Conservation (phyloP, 2,329 filamentous ascomycete species). For the Bipolaris gigantea region DNA sequence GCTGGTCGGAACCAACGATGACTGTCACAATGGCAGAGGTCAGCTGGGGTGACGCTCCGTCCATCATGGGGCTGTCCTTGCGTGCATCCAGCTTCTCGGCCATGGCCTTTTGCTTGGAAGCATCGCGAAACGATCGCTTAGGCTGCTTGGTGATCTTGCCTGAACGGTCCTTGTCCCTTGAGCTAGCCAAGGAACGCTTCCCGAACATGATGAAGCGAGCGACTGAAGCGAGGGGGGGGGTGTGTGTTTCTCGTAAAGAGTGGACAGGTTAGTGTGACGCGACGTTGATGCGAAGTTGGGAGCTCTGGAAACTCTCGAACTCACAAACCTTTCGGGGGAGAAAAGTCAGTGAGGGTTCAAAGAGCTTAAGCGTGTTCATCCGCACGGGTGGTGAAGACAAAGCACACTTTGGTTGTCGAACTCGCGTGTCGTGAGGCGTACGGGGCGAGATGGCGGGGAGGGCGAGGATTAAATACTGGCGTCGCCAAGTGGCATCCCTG, state of each 20-base stretch:
- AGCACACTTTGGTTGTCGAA: conserved; percentile 46
- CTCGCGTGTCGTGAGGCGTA: conserved; percentile 47
- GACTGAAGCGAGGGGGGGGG: conserved; percentile 43
- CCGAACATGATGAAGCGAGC: conserved; percentile 70
- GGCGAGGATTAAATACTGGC: conserved; percentile 35
- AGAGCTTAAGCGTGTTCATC: conserved; percentile 42
- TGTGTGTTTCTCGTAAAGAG: conserved; percentile 52
- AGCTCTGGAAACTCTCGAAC: conserved; percentile 57
- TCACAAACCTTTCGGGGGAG: conserved; percentile 36
- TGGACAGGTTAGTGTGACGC: conserved; percentile 56
- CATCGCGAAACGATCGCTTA: conserved; percentile 77
- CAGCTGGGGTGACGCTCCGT: conserved; percentile 54
- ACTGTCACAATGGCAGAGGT: conserved; percentile 81
- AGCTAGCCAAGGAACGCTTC: conserved; percentile 78
- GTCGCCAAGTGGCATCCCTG: conserved; percentile 36
- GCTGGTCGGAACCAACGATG: conserved; percentile 78
- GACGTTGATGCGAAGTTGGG: conserved; percentile 52
- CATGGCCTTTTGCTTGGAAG: conserved; percentile 70
- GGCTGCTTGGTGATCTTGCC: conserved; percentile 80
- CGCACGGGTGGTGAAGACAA: conserved; percentile 39
- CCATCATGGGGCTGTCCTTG: conserved; percentile 62
- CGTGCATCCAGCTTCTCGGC: conserved; percentile 68
- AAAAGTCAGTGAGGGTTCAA: conserved; percentile 40
- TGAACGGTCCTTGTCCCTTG: conserved; percentile 80
- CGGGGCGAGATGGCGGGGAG: conserved; percentile 31